Evolutionary conservation across 345 rosid genomes (phyloP), one percentile per base, ranked within the genome.

Genomic region (Microthlaspi erraticum): DNA sequence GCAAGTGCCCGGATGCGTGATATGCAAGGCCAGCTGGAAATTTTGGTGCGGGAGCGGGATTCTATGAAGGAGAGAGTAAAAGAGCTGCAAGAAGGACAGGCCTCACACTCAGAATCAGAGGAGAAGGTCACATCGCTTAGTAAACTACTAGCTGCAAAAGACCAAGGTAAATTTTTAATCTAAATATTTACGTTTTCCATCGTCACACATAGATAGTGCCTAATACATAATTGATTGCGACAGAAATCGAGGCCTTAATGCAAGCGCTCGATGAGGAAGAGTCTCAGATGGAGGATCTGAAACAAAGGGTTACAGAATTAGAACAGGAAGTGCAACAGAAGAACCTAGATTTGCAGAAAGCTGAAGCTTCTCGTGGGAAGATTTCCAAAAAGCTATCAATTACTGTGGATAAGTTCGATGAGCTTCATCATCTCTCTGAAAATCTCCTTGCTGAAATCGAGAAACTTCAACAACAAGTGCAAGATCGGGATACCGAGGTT

Each of bases 221-320:
- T 69, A 14, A 76, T 62, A 63, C 49, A 7, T 51, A 29, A 32
- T 32, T 62, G 20, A 7, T 38, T 54, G 20, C 26, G 66, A 36
- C 86, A 94, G 99, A 94, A 83, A 88, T 91, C 51, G 99, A 89
- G 74, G 86, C 88, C 38, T 85, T 93, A 50, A 91, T 84, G 88
- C 99, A 94, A 88, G 99, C 99, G 41, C 92, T 93, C 68, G 98
- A 93, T 45, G 98, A 86, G 82, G 96, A 91, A 82, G 98, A 91
- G 86, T 77, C 82, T 48, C 96, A 93, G 78, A 86, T 93, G 92
- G 98, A 91, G 64, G 87, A 78, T 77, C 77, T 85, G 81, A 83
- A 73, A 18, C 81, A 79, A 82, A 91, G 81, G 77, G 76, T 83
- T 18, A 70, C 81, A 70, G 88, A 81, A 63, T 71, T 87, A 72